Base-by-base conservation (phyloP, 148 eudicot genomes). In the Silene uniflora region DNA sequence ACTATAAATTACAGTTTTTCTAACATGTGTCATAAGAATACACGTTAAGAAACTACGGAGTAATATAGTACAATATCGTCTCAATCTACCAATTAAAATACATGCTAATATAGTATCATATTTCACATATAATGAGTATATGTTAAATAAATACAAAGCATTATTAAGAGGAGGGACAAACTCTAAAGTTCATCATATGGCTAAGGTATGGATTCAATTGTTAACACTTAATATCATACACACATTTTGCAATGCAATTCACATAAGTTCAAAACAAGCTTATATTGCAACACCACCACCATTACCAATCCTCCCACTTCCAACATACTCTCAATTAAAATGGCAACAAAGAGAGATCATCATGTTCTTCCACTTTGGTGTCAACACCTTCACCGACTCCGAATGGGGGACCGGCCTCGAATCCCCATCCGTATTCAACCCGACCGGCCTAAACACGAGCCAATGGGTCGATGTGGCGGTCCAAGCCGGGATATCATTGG, bases 301-400 rank as follows among this genome's bases (percentile, higher is more conserved):
- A 1, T 80, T 93, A 65, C 98, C 97, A 67, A 62, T 91, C 29
- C 93, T 85, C 18, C 98, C 98, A 7, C 78, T 94, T 5, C 98
- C 98, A 56, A 74, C 88, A 23, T 88, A 73, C 67, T 81, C 98
- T 9, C 98, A 93, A 62, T 73, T 93, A 42, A 81, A 89, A 89
- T 93, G 98, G 98, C 98, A 93, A 56, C 93, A 88, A 72, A 84
- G 93, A 64, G 98, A 93, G 77, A 21, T 93, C 83, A 91, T 91
- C 23, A 87, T 91, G 93, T 93, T 93, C 91, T 81, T 85, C 79
- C 98, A 93, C 76, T 93, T 93, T 62, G 97, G 98, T 21, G 88
- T 94, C 82, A 94, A 94, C 82, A 94, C 96, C 49, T 94, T 90
- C 83, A 90, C 97, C 0, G 84, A 87, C 85, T 81, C 88, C 71